Percentiles rank a stretch among this genome's conserved stretches.
phyloP scores from a whole-genome alignment of 805 yeast species.

The Spathaspora arborariae region DNA sequence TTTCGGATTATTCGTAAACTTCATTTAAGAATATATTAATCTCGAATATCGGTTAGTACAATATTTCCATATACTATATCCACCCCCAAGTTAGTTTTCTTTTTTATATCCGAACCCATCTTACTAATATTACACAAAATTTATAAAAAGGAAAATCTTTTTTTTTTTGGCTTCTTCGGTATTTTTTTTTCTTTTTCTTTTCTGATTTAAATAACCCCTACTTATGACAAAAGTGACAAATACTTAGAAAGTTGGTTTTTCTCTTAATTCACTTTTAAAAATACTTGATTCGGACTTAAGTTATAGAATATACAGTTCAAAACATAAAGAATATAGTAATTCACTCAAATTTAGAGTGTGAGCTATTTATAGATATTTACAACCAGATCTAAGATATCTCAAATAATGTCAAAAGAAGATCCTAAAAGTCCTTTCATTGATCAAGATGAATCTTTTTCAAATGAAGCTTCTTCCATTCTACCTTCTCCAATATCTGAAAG shows the following conservation, averaged over 20 bases:
- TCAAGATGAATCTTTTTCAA: constrained; percentile 7
- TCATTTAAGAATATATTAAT: too few species aligned
- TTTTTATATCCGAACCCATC: background rate
- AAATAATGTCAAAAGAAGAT: constrained; percentile 5
- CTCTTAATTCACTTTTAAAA: too few species aligned
- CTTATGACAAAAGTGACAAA: background rate
- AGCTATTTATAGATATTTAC: too few species aligned
- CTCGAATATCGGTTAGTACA: too few species aligned
- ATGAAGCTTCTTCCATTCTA: constrained; percentile 5
- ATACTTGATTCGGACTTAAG: too few species aligned
- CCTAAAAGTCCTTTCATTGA: constrained; percentile 11
- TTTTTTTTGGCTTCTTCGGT: background rate
- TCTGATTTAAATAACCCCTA: background rate
- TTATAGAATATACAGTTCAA: too few species aligned
- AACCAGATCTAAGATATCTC: too few species aligned
- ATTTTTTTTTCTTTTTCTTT: background rate
- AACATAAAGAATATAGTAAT: too few species aligned
- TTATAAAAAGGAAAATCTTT: background rate
- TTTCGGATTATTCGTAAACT: too few species aligned
- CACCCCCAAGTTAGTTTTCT: background rate
- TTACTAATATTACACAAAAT: background rate
- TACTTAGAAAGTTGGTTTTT: too few species aligned
- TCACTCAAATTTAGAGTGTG: too few species aligned
- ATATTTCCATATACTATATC: too few species aligned
- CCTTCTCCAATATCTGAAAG: constrained; percentile 5